phyloP scores from a whole-genome alignment of 2,329 filamentous ascomycete species.

The Boeremia exigua region DNA sequence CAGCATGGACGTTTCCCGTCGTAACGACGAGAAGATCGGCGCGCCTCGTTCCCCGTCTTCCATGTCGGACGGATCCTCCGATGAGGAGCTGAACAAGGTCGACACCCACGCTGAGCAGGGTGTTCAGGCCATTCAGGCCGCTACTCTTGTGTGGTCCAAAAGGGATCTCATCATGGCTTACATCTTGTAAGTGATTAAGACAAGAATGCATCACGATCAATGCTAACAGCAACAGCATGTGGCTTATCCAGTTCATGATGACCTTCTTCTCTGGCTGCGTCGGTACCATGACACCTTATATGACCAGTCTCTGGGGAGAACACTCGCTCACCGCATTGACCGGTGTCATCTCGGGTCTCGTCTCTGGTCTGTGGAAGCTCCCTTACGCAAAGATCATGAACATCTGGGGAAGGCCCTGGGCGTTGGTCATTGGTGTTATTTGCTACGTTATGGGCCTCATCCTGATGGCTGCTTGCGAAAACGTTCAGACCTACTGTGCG shows the following conservation, averaged over 20 bases:
- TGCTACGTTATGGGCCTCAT: constrained; percentile 56
- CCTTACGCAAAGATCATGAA: constrained; percentile 53
- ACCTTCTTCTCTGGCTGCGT: constrained; percentile 53
- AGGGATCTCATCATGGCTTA: constrained; percentile 36
- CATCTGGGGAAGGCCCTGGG: constrained; percentile 51
- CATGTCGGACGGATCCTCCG: constrained; percentile 22
- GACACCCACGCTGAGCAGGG: constrained; percentile 38
- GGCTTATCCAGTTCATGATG: constrained; percentile 56
- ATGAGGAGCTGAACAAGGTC: constrained; percentile 42
- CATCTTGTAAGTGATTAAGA: constrained; percentile 27
- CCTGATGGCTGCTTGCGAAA: constrained; percentile 70
- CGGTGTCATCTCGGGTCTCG: constrained; percentile 46
- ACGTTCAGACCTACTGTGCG: constrained; percentile 67
- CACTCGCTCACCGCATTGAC: constrained; percentile 50
- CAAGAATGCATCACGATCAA: not conserved
- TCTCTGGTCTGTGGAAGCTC: constrained; percentile 50
- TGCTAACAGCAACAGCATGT: constrained; percentile 35
- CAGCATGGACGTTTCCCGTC: constrained; percentile 31
- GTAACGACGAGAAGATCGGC: constrained; percentile 37
- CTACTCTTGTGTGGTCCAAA: constrained; percentile 37
- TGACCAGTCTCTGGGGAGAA: constrained; percentile 47
- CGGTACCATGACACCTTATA: constrained; percentile 49
- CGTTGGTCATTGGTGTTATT: constrained; percentile 44
- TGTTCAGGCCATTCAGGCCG: constrained; percentile 39
- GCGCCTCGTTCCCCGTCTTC: constrained; percentile 23